These are phyloP conservation scores for Mortierella sp. DNA, from an alignment of 371 early-diverging fungal species.

Conservation along the genomic window DNA sequence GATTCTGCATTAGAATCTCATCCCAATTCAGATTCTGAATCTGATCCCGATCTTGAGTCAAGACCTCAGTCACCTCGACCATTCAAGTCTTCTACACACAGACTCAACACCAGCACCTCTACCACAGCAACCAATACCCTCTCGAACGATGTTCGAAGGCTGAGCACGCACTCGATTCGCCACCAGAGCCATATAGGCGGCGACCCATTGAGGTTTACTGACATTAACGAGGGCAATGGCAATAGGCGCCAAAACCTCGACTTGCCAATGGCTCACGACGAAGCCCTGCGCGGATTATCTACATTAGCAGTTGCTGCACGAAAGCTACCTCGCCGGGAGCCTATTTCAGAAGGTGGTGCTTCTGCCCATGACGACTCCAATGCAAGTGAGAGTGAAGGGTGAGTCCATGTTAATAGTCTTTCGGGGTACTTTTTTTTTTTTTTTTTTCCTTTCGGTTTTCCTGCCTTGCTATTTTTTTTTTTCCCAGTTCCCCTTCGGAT, in stretches of 20 bases:
- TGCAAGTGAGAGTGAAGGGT: slow-evolving; percentile 56
- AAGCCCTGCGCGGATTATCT: slow-evolving; percentile 17
- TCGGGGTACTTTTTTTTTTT: not conserved
- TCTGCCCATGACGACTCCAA: slow-evolving; percentile 32
- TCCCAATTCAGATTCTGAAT: slow-evolving; percentile 50
- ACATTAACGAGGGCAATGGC: not conserved
- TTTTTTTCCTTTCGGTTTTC: slow-evolving; percentile 11
- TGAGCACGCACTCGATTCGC: slow-evolving; percentile 2
- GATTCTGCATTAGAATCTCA: slow-evolving; percentile 42
- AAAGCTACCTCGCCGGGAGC: slow-evolving; percentile 25
- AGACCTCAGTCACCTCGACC: slow-evolving; percentile 15
- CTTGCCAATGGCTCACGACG: not conserved
- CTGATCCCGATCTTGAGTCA: slow-evolving; percentile 45
- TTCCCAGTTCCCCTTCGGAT: slow-evolving; percentile 28
- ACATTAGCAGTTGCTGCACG: slow-evolving; percentile 26
- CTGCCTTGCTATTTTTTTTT: slow-evolving; percentile 13
- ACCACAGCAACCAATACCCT: not conserved
- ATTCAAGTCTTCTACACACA: slow-evolving; percentile 5
- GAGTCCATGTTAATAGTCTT: slow-evolving; percentile 6
- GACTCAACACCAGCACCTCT: not conserved
- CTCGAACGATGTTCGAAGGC: slow-evolving; percentile 2
- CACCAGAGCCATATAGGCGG: slow-evolving; percentile 8
- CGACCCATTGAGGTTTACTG: not conserved
- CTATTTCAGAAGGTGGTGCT: not conserved
- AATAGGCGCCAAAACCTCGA: slow-evolving; percentile 13